Evolutionary conservation across 805 yeast species (phyloP), one percentile per base, ranked within the genome.

Genomic region (Pichia thaimueangensis): DNA sequence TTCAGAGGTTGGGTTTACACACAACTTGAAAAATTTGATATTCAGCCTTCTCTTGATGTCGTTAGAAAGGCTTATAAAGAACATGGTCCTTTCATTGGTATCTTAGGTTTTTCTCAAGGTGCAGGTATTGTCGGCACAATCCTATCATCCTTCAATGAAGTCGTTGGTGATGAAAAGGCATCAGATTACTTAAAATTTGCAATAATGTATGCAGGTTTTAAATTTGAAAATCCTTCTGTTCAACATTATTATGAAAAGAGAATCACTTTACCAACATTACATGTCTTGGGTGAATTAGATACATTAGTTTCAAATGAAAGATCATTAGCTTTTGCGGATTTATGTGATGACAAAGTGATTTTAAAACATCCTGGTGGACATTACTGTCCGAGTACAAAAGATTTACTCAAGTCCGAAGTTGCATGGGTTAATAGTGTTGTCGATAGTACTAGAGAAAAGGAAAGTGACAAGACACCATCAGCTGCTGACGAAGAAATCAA

Each of bases 361-460:
- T 39, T 82, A 45, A 82, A 76, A 49, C 98, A 91, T 56, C 97
- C 97, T 9, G 97, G 98, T 47, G 97, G 97, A 2, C 98, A 91
- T 58, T 88, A 84, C 65, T 96, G 91, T 36, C 98, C 97, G 23
- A 87, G 86, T 63, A 82, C 88, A 38, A 85, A 84, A 60, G 63
- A 57, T 31, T 45, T 62, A 20, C 31, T 64, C 15, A 58, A 54
- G 29, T 58, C 53, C 30, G 62, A 60, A 48, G 52, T 62, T 38
- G 64, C 62, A 1, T 64, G 68, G 68, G 54, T 64, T 16, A 56
- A 52, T 30, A 46, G 46, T 33, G 54, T 49, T 10, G 41, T 61
- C 17, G 53, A 50, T 22, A 42, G 44, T 6, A 21, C 43, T 12
- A 27, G 32, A 21, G 47, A 44, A 1, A 43, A 41, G 17, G 53